phyloP scores from a whole-genome alignment of 2,329 filamentous ascomycete species.

The Dactylonectria estremocensis region DNA sequence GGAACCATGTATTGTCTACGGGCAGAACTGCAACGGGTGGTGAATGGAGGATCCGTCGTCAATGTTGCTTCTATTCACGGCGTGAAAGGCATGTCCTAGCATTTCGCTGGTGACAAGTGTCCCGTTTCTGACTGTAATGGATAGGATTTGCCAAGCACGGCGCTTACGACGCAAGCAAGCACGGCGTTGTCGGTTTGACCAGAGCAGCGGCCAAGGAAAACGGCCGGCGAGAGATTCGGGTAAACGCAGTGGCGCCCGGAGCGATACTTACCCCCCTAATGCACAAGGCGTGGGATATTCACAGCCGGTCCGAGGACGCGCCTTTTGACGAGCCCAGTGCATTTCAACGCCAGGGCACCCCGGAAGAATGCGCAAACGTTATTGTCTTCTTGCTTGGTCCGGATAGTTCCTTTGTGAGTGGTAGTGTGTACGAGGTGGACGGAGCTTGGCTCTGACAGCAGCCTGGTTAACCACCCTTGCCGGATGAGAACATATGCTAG shows the following conservation, averaged over 20 bases:
- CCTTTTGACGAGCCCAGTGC: constrained; percentile 60
- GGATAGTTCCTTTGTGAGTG: constrained; percentile 55
- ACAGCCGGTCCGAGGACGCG: constrained; percentile 53
- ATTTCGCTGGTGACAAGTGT: constrained; percentile 1
- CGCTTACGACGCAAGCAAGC: constrained; percentile 59
- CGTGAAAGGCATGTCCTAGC: constrained; percentile 58
- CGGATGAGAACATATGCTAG: neutral
- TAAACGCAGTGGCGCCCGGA: constrained; percentile 65
- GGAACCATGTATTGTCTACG: constrained; percentile 68
- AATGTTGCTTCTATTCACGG: constrained; percentile 66
- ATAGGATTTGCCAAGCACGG: constrained; percentile 54
- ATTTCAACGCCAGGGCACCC: constrained; percentile 61
- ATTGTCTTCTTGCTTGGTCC: constrained; percentile 55
- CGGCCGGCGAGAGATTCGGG: constrained; percentile 60
- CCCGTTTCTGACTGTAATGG: constrained; percentile 34
- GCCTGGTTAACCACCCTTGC: constrained; percentile 4
- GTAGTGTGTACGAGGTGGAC: constrained; percentile 61
- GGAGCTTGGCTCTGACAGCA: constrained; percentile 57
- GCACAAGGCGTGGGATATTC: constrained; percentile 59
- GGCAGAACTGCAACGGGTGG: constrained; percentile 59
- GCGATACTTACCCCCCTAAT: constrained; percentile 66
- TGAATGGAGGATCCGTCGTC: constrained; percentile 69
- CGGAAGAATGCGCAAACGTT: constrained; percentile 55
- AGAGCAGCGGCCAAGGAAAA: constrained; percentile 56
- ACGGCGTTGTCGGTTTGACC: constrained; percentile 56